Evolutionary conservation across 73 alveolate genomes (phyloP).

Genomic region (Tetrahymena malaccensis): DNA sequence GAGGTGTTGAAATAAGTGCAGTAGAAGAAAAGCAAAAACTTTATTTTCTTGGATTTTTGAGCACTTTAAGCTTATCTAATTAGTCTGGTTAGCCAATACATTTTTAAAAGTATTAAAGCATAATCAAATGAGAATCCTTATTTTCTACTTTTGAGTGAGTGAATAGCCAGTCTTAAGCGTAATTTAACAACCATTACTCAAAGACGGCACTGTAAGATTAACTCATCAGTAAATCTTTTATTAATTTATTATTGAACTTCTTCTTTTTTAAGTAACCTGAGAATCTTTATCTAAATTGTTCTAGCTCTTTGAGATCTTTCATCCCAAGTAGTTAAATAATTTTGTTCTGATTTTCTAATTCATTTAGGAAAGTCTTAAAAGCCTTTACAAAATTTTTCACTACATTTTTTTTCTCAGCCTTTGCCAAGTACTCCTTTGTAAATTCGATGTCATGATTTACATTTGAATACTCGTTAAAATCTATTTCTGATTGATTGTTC

Average conservation of each 20-base stretch:
- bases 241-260: background rate
- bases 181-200: background rate
- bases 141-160: background rate
- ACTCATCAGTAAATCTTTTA: background rate
- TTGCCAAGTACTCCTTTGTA: background rate
- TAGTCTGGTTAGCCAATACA: background rate
- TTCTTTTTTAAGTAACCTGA: background rate
- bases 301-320: background rate
- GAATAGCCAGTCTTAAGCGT: background rate
- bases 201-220: background rate
- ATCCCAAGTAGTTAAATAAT: background rate
- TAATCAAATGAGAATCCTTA: background rate
- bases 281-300: background rate
- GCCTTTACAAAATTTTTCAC: background rate
- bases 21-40: background rate
- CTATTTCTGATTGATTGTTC: background rate
- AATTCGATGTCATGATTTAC: background rate
- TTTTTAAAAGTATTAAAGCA: background rate
- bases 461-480: background rate
- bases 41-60: background rate
- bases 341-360: background rate
- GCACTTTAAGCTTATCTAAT: background rate
- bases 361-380: background rate
- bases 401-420: background rate
- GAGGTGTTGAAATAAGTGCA: background rate